These are phyloP conservation scores for Fusarium dlaminii DNA, from an alignment of 2,329 filamentous ascomycete species.

Conservation along the genomic window DNA sequence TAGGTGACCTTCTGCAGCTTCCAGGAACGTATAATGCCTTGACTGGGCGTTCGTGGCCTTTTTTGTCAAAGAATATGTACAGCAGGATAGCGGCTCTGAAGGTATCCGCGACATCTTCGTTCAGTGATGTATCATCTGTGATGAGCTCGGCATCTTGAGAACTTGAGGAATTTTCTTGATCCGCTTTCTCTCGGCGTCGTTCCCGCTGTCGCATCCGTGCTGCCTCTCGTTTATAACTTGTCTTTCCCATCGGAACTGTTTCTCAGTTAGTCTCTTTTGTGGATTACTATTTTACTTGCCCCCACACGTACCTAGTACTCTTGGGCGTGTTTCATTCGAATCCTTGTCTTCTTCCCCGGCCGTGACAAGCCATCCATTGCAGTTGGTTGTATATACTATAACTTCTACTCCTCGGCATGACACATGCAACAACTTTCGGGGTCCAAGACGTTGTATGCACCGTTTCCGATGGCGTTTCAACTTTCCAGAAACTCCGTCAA, in stretches of 20 bases:
- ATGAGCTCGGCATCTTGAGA: neutral
- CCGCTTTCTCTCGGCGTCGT: neutral
- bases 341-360: neutral
- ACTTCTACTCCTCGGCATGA: neutral
- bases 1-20: neutral
- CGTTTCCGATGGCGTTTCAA: neutral
- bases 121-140: neutral
- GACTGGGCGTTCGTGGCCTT: neutral
- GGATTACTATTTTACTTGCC: no score
- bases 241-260: neutral
- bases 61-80: neutral
- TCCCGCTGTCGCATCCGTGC: neutral
- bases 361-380: accelerated
- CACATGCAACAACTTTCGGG: accelerated
- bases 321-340: accelerated
- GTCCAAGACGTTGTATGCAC: accelerated
- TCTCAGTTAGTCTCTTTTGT: neutral
- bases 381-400: neutral
- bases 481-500: neutral
- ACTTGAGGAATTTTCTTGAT: neutral
- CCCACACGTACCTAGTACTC: accelerated
- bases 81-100: neutral
- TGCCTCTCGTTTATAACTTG: neutral
- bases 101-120: no score
- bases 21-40: accelerated